Percentiles rank a stretch among this genome's conserved stretches.
Evolutionary conservation across 768 basidiomycete species (phyloP).

Genomic region (Leccinum imitatum): DNA sequence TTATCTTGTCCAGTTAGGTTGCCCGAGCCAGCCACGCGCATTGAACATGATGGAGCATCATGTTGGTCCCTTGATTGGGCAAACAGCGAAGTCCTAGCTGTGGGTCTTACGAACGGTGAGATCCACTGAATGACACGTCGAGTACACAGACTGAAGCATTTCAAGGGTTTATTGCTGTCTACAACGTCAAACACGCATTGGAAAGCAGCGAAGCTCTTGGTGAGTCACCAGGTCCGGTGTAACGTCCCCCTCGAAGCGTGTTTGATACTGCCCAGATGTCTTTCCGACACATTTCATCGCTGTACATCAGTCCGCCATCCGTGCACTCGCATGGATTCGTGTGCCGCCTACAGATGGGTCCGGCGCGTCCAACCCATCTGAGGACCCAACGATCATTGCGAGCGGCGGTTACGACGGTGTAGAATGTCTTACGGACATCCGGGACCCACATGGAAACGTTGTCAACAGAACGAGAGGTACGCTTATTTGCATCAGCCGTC

Average conservation of each 20-base stretch:
- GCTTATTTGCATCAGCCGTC: conserved; percentile 2
- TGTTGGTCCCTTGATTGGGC: conserved; percentile 89
- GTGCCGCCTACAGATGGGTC: conserved; percentile 54
- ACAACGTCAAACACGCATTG: conserved; percentile 49
- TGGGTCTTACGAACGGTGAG: conserved; percentile 82
- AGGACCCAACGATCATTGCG: conserved; percentile 70
- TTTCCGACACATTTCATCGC: conserved; percentile 72
- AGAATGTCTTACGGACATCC: conserved; percentile 72
- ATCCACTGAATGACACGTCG: background rate
- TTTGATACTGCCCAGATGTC: conserved; percentile 29
- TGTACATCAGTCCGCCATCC: conserved; percentile 79
- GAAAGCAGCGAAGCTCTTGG: conserved; percentile 33
- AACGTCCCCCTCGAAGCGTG: background rate
- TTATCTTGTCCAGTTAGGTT: conserved; percentile 46
- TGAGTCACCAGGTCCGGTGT: conserved; percentile 16
- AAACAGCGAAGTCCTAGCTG: conserved; percentile 77
- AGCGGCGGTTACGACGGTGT: conserved; percentile 83
- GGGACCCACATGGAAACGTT: conserved; percentile 63
- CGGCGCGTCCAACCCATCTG: conserved; percentile 45
- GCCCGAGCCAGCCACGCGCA: conserved; percentile 62
- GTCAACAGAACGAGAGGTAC: conserved; percentile 79
- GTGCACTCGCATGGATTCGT: conserved; percentile 72
- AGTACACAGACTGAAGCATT: background rate
- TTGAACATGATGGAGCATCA: conserved; percentile 74
- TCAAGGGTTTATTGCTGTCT: conserved; percentile 56